Conservation (phyloP, 768 basidiomycete species). For the Candolleomyces aberdarensis region DNA sequence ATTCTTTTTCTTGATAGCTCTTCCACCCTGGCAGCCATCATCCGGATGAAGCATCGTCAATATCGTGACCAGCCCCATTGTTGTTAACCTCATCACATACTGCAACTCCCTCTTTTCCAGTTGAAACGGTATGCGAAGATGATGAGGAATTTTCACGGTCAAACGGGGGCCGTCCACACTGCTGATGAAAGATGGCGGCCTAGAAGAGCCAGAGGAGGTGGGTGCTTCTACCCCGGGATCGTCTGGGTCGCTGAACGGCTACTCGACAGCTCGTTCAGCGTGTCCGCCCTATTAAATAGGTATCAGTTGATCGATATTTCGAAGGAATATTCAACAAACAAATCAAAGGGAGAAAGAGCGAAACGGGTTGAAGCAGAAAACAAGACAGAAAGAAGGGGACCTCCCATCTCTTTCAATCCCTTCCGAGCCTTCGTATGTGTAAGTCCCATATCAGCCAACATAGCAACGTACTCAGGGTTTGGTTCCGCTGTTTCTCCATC, state of each 20-base stretch:
- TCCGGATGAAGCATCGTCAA: too few species aligned
- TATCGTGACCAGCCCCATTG: too few species aligned
- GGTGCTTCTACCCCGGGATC: slow-evolving; percentile 66
- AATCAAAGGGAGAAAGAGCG: background rate
- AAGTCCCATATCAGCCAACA: slow-evolving; percentile 93
- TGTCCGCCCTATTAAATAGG: slow-evolving; percentile 52
- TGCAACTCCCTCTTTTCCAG: too few species aligned
- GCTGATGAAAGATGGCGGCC: too few species aligned
- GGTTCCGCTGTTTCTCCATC: slow-evolving; percentile 41
- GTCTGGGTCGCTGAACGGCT: slow-evolving; percentile 93
- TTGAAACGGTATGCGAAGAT: too few species aligned
- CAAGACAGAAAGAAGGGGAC: slow-evolving; percentile 21
- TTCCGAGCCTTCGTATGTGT: slow-evolving; percentile 78
- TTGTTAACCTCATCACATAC: too few species aligned
- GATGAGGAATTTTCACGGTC: too few species aligned
- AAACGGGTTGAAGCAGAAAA: background rate
- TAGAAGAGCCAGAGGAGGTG: too few species aligned
- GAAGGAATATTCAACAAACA: background rate
- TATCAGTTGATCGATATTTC: background rate
- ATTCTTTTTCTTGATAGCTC: too few species aligned
- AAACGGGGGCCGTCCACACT: too few species aligned
- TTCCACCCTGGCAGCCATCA: too few species aligned
- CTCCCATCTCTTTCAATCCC: slow-evolving; percentile 81
- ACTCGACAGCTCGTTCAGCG: slow-evolving; percentile 87
- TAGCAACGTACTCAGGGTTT: slow-evolving; percentile 61